These are phyloP conservation scores for Bonia amplexicaulis DNA, from an alignment of 176 grass and related monocot species.

Conservation along the genomic window DNA sequence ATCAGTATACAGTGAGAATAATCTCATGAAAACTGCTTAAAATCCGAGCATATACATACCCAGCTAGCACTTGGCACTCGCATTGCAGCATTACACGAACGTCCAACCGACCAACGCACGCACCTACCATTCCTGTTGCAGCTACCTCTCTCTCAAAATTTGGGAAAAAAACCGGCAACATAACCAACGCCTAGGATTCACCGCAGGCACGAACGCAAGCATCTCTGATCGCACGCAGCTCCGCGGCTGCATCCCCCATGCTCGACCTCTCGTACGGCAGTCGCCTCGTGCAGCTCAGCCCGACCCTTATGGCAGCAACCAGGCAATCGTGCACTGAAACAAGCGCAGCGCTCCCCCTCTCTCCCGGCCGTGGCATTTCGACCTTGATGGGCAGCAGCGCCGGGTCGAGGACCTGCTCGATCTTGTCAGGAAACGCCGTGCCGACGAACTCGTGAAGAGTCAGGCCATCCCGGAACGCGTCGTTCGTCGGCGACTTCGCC, in stretches of 20 bases:
- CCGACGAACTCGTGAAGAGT: conserved; percentile 17
- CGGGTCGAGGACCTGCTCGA: conserved; percentile 23
- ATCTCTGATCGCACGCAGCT: conserved; percentile 8
- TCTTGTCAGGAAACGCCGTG: conserved; percentile 10
- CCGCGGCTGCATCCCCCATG: background rate
- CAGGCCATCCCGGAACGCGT: background rate
- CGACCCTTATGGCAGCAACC: conserved; percentile 13
- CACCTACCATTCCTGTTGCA: too few relatives aligned
- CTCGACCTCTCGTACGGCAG: conserved; percentile 21
- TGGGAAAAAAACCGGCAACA: too few relatives aligned
- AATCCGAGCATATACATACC: too few relatives aligned
- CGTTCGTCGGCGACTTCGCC: conserved; percentile 14
- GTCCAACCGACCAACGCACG: too few relatives aligned
- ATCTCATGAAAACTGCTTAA: too few relatives aligned
- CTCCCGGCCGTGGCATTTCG: too few relatives aligned
- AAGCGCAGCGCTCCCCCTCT: background rate
- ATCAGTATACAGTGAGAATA: too few relatives aligned
- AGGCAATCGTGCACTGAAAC: conserved; percentile 12
- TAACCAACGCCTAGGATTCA: background rate
- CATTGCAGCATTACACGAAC: too few relatives aligned
- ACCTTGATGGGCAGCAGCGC: background rate
- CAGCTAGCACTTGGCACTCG: too few relatives aligned
- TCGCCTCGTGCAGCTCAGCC: background rate
- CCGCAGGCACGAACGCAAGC: conserved; percentile 5
- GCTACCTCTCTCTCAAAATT: too few relatives aligned